phyloP scores from a whole-genome alignment of 805 yeast genomes.

The Pichia manshurica region DNA sequence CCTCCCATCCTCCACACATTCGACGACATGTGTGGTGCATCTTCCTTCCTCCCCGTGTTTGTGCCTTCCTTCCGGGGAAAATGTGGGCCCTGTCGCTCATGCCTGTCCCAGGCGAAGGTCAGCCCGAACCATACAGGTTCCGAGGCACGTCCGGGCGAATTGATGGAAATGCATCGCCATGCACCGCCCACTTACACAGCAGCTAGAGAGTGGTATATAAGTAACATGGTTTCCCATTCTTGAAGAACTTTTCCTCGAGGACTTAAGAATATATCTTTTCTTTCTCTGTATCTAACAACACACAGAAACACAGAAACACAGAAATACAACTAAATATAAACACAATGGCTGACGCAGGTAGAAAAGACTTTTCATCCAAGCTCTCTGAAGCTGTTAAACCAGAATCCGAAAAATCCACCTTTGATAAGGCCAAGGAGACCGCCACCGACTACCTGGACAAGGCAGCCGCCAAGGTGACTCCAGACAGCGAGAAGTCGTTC shows the following conservation, averaged over 20 bases:
- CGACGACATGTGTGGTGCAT: too few relatives aligned
- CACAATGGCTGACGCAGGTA: conserved; percentile 36
- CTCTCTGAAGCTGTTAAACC: conserved; percentile 65
- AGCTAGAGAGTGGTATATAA: neutral
- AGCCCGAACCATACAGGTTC: too few relatives aligned
- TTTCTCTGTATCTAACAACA: neutral
- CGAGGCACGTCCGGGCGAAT: too few relatives aligned
- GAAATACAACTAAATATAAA: neutral
- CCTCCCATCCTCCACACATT: too few relatives aligned
- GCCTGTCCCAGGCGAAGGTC: too few relatives aligned
- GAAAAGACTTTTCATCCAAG: conserved; percentile 74
- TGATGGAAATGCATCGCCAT: too few relatives aligned
- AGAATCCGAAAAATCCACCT: conserved; percentile 58
- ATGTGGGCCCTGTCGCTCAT: too few relatives aligned
- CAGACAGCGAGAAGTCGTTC: conserved; percentile 63
- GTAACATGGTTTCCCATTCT: neutral
- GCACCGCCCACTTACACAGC: too few relatives aligned
- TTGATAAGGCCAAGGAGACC: conserved; percentile 66
- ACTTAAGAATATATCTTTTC: neutral
- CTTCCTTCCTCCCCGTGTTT: too few relatives aligned
- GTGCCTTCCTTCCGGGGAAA: too few relatives aligned
- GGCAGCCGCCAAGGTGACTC: conserved; percentile 52
- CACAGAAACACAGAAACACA: conserved; percentile 2
- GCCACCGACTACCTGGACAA: conserved; percentile 65
- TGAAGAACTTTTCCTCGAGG: neutral